phyloP scores from a whole-genome alignment of 2,329 filamentous ascomycete genomes.

The Exophiala viscosa region DNA sequence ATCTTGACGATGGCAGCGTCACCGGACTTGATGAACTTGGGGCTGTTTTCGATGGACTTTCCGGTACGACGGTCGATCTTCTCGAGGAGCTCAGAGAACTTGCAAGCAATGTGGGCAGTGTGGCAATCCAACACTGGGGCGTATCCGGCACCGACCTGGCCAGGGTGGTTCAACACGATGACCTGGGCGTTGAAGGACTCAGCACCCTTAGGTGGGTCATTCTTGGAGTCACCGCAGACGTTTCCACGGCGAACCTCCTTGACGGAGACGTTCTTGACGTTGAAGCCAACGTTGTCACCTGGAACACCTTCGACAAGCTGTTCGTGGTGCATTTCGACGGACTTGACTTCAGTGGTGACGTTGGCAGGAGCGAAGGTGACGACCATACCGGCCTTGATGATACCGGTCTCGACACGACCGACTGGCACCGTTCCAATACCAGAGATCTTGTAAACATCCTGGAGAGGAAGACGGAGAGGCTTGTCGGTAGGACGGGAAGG shows the following conservation, averaged over 20 bases:
- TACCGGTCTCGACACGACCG: slow-evolving; percentile 99
- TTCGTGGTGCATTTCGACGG: slow-evolving; percentile 99
- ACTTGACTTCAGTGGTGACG: slow-evolving; percentile 99
- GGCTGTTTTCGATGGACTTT: slow-evolving; percentile 84
- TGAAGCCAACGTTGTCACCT: slow-evolving; percentile 99
- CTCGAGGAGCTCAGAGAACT: slow-evolving; percentile 98
- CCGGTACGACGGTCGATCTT: slow-evolving; percentile 99
- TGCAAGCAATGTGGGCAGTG: slow-evolving; percentile 99
- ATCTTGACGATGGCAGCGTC: slow-evolving; percentile 99
- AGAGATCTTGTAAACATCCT: slow-evolving; percentile 99
- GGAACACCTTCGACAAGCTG: slow-evolving; percentile 92
- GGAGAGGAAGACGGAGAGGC: slow-evolving; percentile 99
- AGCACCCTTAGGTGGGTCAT: slow-evolving; percentile 85
- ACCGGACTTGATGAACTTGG: slow-evolving; percentile 99
- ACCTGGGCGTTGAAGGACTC: slow-evolving; percentile 99
- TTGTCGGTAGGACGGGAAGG: slow-evolving; percentile 95
- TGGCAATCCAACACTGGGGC: slow-evolving; percentile 99
- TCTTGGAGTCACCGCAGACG: slow-evolving; percentile 99
- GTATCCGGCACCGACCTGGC: slow-evolving; percentile 98
- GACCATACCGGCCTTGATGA: slow-evolving; percentile 78
- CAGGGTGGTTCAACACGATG: slow-evolving; percentile 99
- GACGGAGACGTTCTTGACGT: slow-evolving; percentile 99
- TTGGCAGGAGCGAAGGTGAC: slow-evolving; percentile 97
- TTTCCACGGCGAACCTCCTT: slow-evolving; percentile 99
- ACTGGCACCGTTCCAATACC: slow-evolving; percentile 99